phyloP scores from a whole-genome alignment of 768 basidiomycete species.

The Boletus huronensis region DNA sequence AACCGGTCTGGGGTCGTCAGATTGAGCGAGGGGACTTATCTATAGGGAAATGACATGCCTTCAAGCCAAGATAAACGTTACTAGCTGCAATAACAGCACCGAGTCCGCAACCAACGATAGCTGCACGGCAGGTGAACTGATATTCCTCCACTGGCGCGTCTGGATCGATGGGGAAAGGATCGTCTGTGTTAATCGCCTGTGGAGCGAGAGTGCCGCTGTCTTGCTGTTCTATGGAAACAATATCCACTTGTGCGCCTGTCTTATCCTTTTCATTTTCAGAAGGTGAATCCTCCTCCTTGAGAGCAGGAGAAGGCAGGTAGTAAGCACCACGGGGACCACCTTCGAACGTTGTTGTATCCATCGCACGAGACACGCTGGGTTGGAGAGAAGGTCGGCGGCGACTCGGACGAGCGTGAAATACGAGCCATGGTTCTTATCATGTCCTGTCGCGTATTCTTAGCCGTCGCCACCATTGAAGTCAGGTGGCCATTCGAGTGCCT shows the following conservation, averaged over 20 bases:
- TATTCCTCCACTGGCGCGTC: neutral
- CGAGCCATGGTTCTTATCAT: neutral
- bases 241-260: neutral
- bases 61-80: constrained; percentile 1
- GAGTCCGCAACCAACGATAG: neutral
- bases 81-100: neutral
- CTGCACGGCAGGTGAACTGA: neutral
- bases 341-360: constrained; percentile 3
- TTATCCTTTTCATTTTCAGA: constrained; percentile 6
- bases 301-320: neutral
- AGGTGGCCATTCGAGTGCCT: neutral
- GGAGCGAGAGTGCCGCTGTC: neutral
- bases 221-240: constrained; percentile 6
- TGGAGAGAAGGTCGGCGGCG: neutral
- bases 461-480: neutral
- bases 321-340: neutral
- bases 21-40: too few relatives aligned
- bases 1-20: neutral
- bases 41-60: neutral
- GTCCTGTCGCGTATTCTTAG: neutral
- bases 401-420: neutral
- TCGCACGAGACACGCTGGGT: neutral
- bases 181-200: neutral
- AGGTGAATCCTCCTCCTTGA: neutral
- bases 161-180: constrained; percentile 1